Percentiles rank a stretch among this genome's conserved stretches.
Conservation (phyloP, 441 rosid species). For the Erysimum pusillum region DNA sequence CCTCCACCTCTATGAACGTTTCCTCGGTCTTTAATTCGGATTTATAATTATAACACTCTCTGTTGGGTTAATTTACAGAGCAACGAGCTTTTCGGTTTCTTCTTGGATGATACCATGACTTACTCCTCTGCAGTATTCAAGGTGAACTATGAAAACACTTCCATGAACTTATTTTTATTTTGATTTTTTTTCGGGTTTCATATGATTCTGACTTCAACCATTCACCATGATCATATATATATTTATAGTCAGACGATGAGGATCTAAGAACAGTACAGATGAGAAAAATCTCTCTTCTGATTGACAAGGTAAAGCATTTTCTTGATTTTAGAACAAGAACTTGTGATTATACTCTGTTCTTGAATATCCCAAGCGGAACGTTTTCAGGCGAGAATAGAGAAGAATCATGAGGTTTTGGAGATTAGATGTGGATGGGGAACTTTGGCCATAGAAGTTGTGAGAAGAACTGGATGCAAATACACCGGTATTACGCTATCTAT, state of each 20-base stretch:
- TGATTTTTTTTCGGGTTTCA: neutral
- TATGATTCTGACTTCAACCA: conserved; percentile 12
- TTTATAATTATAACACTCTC: neutral
- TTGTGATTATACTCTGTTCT: neutral
- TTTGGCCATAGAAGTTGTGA: conserved; percentile 83
- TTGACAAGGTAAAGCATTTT: conserved; percentile 67
- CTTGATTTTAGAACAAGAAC: conserved; percentile 12
- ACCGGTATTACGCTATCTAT: conserved; percentile 81
- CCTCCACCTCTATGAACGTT: neutral
- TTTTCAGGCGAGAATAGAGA: conserved; percentile 68
- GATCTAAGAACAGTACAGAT: conserved; percentile 74
- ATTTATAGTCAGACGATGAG: conserved; percentile 60
- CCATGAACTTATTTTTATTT: too few relatives aligned
- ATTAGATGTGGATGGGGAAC: conserved; percentile 97
- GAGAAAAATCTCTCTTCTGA: conserved; percentile 74
- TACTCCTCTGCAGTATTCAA: conserved; percentile 89
- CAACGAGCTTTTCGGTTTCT: conserved; percentile 78
- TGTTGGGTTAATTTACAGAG: conserved; percentile 53
- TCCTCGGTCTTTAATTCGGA: neutral
- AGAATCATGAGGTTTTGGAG: conserved; percentile 77
- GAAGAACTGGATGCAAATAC: conserved; percentile 80
- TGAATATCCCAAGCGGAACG: neutral
- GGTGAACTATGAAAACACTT: conserved; percentile 46
- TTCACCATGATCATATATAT: neutral
- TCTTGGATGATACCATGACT: conserved; percentile 92